A percentile compares a stretch with the other conserved stretches of the same genome.
Conservation (phyloP, 169 alveolate genomes). For the Eimeria praecox region DNA sequence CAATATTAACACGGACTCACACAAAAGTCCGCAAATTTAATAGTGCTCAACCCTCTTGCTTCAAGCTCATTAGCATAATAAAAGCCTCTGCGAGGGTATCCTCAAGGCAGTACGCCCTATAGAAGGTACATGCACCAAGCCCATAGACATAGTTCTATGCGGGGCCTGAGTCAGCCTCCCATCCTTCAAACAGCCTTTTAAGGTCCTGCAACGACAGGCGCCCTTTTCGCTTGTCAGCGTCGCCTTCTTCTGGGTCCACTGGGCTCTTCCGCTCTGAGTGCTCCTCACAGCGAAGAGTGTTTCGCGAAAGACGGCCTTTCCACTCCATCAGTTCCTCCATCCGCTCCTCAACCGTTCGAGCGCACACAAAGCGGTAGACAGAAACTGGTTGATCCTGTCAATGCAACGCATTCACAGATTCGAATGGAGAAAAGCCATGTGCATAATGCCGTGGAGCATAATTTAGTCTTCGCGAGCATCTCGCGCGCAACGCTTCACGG, state of each 20-base stretch:
- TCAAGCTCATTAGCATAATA: not conserved
- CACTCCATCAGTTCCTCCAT: constrained; percentile 79
- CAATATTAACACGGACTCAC: not conserved
- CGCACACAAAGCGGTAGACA: constrained; percentile 78
- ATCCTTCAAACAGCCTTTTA: constrained; percentile 77
- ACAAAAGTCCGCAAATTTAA: not conserved
- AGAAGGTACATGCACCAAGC: not conserved
- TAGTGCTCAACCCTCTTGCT: not conserved
- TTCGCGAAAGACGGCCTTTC: constrained; percentile 80
- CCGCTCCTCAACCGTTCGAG: constrained; percentile 80
- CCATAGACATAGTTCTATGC: not conserved
- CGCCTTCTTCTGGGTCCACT: constrained; percentile 12
- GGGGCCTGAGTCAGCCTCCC: constrained; percentile 25
- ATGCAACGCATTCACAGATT: not conserved
- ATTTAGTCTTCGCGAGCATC: too few species aligned
- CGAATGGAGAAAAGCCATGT: not conserved
- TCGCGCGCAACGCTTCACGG: too few species aligned
- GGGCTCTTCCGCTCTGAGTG: not conserved
- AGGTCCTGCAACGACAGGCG: constrained; percentile 73
- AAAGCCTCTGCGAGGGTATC: not conserved
- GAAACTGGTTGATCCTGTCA: constrained; percentile 78
- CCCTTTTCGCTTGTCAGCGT: constrained; percentile 70
- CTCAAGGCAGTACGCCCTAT: not conserved
- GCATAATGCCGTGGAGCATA: not conserved
- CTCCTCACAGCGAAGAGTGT: constrained; percentile 42